Percentiles rank a stretch among this genome's conserved stretches.
phyloP scores from a whole-genome alignment of 2,329 filamentous ascomycete species.

The Leptodontidium sp. region DNA sequence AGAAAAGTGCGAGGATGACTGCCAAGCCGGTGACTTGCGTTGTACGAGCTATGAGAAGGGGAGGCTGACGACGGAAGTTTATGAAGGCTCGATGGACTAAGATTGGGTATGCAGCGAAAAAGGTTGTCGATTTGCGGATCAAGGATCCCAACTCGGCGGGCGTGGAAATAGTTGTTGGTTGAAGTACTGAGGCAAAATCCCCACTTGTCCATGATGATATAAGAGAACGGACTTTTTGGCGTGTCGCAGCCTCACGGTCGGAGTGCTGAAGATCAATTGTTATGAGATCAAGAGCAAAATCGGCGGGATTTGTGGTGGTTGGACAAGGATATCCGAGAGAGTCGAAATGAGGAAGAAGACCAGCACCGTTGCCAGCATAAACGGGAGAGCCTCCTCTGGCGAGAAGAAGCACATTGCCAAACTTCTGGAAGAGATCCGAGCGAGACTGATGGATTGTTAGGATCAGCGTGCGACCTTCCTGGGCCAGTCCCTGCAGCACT shows the following conservation, averaged over 20 bases:
- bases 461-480: slow-evolving; percentile 77
- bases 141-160: slow-evolving; percentile 77
- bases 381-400: slow-evolving; percentile 74
- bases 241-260: slow-evolving; percentile 66
- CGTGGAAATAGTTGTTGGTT: slow-evolving; percentile 54
- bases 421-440: slow-evolving; percentile 75
- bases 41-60: slow-evolving; percentile 68
- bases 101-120: slow-evolving; percentile 70
- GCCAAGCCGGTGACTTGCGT: slow-evolving; percentile 73
- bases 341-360: slow-evolving; percentile 73
- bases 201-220: slow-evolving; percentile 63
- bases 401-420: slow-evolving; percentile 75
- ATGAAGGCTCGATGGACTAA: slow-evolving; percentile 72
- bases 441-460: slow-evolving; percentile 82
- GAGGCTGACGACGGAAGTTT: slow-evolving; percentile 73
- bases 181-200: slow-evolving; percentile 36
- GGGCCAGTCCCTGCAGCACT: slow-evolving; percentile 73
- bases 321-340: slow-evolving; percentile 70
- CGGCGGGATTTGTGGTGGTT: slow-evolving; percentile 75
- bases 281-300: slow-evolving; percentile 80
- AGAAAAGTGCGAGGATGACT: slow-evolving; percentile 72
- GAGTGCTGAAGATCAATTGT: slow-evolving; percentile 77
- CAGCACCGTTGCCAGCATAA: slow-evolving; percentile 68
- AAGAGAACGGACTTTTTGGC: slow-evolving; percentile 67
- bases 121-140: slow-evolving; percentile 67